Percentiles rank a stretch among this genome's conserved stretches.
Conservation (phyloP, 805 yeast genomes). For the Pichia exigua region DNA sequence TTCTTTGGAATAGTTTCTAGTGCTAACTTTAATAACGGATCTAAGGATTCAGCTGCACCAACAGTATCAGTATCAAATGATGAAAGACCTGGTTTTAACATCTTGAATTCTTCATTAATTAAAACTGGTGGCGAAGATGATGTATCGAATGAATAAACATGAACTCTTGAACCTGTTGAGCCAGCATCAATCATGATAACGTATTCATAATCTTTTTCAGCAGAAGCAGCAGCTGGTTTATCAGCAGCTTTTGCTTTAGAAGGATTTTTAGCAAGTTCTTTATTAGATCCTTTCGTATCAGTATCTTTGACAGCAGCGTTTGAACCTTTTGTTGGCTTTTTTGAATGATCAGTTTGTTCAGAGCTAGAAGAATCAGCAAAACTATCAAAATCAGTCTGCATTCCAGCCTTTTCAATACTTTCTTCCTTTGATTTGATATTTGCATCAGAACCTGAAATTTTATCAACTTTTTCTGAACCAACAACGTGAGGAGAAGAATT, state of each 20-base stretch:
- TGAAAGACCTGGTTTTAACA: slow-evolving; percentile 90
- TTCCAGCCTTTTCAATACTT: slow-evolving; percentile 5
- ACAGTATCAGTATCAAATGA: slow-evolving; percentile 69
- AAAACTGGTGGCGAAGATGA: slow-evolving; percentile 80
- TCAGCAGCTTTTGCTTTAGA: background rate
- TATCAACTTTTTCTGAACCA: slow-evolving; percentile 8
- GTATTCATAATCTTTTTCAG: slow-evolving; percentile 39
- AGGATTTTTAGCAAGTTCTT: background rate
- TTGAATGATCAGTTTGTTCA: background rate
- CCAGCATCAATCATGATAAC: slow-evolving; percentile 98
- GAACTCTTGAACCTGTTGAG: slow-evolving; percentile 93
- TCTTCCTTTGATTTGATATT: slow-evolving; percentile 8
- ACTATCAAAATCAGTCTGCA: background rate
- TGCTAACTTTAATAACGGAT: slow-evolving; percentile 72
- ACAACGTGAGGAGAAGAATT: background rate
- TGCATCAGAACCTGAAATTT: slow-evolving; percentile 13
- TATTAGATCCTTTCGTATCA: background rate
- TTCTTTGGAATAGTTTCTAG: slow-evolving; percentile 66
- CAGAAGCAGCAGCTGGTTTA: background rate
- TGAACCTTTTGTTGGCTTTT: background rate
- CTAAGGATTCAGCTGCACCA: slow-evolving; percentile 88
- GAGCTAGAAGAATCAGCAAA: background rate
- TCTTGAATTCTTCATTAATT: slow-evolving; percentile 71
- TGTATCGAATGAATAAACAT: slow-evolving; percentile 84
- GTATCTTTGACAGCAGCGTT: background rate